These are phyloP conservation scores for Pascua sp. DNA, from an alignment of 1,284 basidiomycete species.

Conservation along the genomic window DNA sequence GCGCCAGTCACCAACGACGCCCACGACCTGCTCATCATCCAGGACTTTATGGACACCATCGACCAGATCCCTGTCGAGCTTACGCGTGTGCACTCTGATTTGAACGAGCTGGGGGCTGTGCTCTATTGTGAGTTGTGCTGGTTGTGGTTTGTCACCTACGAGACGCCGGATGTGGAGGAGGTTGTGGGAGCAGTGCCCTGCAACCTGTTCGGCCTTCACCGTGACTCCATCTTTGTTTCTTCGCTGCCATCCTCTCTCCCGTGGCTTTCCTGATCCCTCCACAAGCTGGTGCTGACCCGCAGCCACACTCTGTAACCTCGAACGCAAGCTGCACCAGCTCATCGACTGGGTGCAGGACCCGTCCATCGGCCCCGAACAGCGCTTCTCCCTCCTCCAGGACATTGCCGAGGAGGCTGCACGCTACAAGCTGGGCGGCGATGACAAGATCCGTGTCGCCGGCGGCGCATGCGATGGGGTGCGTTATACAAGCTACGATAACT, in stretches of 20 bases:
- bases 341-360: slow-evolving; percentile 70
- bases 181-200: background rate
- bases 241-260: background rate
- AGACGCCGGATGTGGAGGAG: background rate
- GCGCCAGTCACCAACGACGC: slow-evolving; percentile 49
- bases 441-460: slow-evolving; percentile 96
- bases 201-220: background rate
- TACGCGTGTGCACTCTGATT: slow-evolving; percentile 88
- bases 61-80: slow-evolving; percentile 91
- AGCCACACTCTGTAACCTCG: slow-evolving; percentile 73
- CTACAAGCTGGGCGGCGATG: slow-evolving; percentile 92
- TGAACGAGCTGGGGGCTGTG: slow-evolving; percentile 96
- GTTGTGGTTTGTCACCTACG: background rate
- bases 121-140: slow-evolving; percentile 59
- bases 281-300: slow-evolving; percentile 8
- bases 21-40: slow-evolving; percentile 53
- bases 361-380: slow-evolving; percentile 65
- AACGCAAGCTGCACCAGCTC: slow-evolving; percentile 68
- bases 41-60: slow-evolving; percentile 85
- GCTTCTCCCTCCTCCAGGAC: slow-evolving; percentile 81
- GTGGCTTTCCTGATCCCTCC: background rate
- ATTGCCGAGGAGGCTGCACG: slow-evolving; percentile 89
- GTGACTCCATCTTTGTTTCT: background rate
- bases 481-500: too few species aligned
- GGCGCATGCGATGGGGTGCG: slow-evolving; percentile 80